These are phyloP conservation scores for Xylaria multiplex DNA, from an alignment of 2,329 filamentous ascomycete genomes.

Conservation along the genomic window DNA sequence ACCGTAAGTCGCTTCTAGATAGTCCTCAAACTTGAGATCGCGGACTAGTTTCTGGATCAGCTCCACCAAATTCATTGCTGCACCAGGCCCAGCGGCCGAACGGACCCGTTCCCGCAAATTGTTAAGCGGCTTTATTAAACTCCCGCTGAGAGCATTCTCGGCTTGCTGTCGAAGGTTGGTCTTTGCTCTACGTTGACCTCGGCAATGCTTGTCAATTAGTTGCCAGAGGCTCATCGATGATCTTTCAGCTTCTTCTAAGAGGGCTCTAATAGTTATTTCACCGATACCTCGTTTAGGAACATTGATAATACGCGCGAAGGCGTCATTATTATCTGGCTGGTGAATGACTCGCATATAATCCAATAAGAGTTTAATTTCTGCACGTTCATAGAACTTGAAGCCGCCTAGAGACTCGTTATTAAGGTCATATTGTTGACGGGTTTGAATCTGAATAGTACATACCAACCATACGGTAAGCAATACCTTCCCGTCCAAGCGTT, in stretches of 20 bases:
- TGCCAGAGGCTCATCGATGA: constrained; percentile 78
- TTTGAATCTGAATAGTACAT: constrained; percentile 40
- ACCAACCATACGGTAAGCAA: constrained; percentile 92
- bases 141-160: constrained; percentile 64
- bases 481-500: constrained; percentile 79
- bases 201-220: constrained; percentile 68
- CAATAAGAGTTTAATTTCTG: constrained; percentile 85
- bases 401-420: constrained; percentile 60
- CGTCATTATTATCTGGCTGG: constrained; percentile 88
- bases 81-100: constrained; percentile 41
- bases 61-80: constrained; percentile 55
- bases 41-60: constrained; percentile 65
- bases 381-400: constrained; percentile 88
- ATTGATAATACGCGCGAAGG: constrained; percentile 84
- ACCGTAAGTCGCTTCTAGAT: constrained; percentile 73
- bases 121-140: constrained; percentile 59
- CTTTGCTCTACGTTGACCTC: constrained; percentile 58
- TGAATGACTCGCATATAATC: constrained; percentile 89
- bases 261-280: constrained; percentile 76
- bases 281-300: constrained; percentile 83
- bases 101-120: constrained; percentile 49
- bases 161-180: constrained; percentile 61
- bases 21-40: constrained; percentile 77
- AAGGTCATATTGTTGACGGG: background rate
- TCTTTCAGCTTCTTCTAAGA: constrained; percentile 80